Evolutionary conservation across 176 grass and related monocot species (phyloP), one percentile per base, ranked within the genome.

Genomic region (Triticum dicoccoides): DNA sequence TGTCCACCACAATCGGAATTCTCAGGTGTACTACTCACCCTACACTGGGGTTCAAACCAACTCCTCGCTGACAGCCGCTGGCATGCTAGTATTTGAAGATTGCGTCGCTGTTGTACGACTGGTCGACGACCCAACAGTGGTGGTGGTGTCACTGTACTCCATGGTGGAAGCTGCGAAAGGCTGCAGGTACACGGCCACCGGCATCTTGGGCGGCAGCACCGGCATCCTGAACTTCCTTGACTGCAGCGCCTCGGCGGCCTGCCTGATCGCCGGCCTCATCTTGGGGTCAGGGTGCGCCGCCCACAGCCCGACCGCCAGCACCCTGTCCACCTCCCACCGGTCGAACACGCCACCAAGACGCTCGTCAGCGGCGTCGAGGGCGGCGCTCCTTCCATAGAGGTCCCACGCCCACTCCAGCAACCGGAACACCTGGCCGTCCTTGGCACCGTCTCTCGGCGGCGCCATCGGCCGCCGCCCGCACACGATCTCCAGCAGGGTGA

Each of bases 291-390:
- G 78, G 38, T 93, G 89, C 13, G 74, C 89, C 4, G 89, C 91
- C 89, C 92, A 94, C 33, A 94, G 45, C 47, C 92, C 78, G 8
- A 80, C 61, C 2, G 5, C 78, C 23, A 80, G 14, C 23, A 80
- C 78, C 2, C 78, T 14, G 15, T 44, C 61, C 38, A 80, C 20
- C 14, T 80, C 61, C 78, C 61, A 30, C 38, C 2, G 13, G 15
- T 80, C 9, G 61, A 80, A 80, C 38, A 0, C 61, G 14, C 38
- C 38, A 0, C 38, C 4, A 0, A 80, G 61, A 9, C 15, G 14
- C 24, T 27, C 15, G 9, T 80, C 78, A 1, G 38, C 61, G 24
- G 38, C 78, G 9, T 80, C 15, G 8, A 80, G 13, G 0, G 12
- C 11, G 6, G 10, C 12, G 58, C 58, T 34, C 11, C 12, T 1